Evolutionary conservation across 257 asterid species (phyloP).

Genomic region (Pogostemon cablin): DNA sequence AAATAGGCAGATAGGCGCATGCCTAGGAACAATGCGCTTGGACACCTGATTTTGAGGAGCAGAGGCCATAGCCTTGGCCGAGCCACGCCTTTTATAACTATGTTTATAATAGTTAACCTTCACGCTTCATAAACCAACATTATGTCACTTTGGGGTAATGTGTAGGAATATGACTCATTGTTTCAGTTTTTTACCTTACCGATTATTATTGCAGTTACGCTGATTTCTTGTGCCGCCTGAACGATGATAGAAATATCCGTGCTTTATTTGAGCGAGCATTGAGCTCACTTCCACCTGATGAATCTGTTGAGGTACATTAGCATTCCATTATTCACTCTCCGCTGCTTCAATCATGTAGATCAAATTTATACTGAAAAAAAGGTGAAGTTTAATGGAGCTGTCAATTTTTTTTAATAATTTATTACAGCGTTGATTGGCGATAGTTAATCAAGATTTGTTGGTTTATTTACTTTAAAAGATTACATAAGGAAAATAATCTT

Average conservation of each 20-base stretch:
- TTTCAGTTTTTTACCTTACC: slow-evolving; percentile 8
- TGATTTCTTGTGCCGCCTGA: slow-evolving; percentile 90
- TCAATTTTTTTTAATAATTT: background rate
- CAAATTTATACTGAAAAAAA: background rate
- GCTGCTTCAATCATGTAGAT: slow-evolving; percentile 11
- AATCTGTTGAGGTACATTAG: slow-evolving; percentile 79
- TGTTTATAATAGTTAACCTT: too few relatives aligned
- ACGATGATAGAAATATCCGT: slow-evolving; percentile 93
- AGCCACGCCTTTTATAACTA: too few relatives aligned
- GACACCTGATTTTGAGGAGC: too few relatives aligned
- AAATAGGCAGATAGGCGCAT: too few relatives aligned
- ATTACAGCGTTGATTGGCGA: background rate
- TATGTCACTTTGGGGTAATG: background rate
- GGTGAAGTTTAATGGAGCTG: background rate
- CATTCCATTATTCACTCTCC: slow-evolving; percentile 17
- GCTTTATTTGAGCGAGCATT: slow-evolving; percentile 97
- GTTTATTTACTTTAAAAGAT: background rate
- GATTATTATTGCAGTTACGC: slow-evolving; percentile 71
- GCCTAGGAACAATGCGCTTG: too few relatives aligned
- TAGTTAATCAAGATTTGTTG: background rate
- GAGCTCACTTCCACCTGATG: slow-evolving; percentile 90
- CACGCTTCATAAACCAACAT: background rate
- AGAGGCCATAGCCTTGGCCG: too few relatives aligned
- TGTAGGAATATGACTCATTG: background rate
- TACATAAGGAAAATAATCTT: slow-evolving; percentile 9